Conservation (phyloP, 129 eudicot species). For the Ambrosia trifida region DNA sequence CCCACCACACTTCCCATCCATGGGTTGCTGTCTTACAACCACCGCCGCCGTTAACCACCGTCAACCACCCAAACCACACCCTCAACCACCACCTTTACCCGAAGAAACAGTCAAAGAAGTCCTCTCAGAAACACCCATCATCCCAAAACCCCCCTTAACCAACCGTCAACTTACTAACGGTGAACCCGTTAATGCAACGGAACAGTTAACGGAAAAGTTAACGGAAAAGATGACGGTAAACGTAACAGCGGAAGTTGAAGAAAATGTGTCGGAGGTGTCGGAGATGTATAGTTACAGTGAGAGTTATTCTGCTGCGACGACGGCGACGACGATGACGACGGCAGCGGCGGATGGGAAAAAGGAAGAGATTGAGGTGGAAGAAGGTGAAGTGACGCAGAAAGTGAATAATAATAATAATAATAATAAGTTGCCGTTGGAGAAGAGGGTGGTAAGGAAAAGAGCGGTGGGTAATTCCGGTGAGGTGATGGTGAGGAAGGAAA, state of each 20-base stretch:
- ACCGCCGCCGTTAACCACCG: constrained; percentile 29
- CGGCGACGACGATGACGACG: constrained; percentile 42
- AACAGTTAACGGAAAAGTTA: background rate
- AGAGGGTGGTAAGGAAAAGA: constrained; percentile 25
- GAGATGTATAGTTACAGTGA: constrained; percentile 67
- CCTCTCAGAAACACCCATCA: constrained; percentile 42
- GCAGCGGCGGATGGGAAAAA: constrained; percentile 29
- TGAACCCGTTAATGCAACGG: background rate
- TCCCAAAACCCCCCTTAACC: constrained; percentile 9
- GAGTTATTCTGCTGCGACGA: constrained; percentile 55
- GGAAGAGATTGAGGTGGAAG: constrained; percentile 45
- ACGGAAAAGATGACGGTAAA: background rate
- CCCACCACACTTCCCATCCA: constrained; percentile 23
- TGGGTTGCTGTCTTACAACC: constrained; percentile 86
- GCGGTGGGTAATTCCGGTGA: constrained; percentile 28
- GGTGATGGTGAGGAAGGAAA: constrained; percentile 12
- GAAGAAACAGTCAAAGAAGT: constrained; percentile 42
- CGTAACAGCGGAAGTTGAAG: constrained; percentile 11
- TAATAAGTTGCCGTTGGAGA: constrained; percentile 20
- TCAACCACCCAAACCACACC: constrained; percentile 4
- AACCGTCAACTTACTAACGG: background rate
- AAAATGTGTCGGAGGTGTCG: constrained; percentile 46
- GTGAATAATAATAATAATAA: background rate
- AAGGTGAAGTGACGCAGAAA: constrained; percentile 57
- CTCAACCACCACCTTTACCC: constrained; percentile 10